Evolutionary conservation across 2,329 filamentous ascomycete species (phyloP).

Genomic region (Penicillium brevicompactum): DNA sequence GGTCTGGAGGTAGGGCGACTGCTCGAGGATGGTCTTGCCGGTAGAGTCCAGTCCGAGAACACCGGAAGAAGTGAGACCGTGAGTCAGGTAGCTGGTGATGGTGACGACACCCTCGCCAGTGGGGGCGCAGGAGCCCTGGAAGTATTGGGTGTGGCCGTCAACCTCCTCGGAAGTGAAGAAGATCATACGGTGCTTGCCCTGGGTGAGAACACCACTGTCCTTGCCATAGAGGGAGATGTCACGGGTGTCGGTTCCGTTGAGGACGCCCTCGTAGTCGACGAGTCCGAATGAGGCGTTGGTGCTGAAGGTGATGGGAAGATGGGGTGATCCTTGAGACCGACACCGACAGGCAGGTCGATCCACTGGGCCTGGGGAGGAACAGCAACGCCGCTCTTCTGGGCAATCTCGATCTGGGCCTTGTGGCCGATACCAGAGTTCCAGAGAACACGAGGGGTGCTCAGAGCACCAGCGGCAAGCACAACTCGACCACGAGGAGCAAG

Average conservation of each 20-base stretch:
- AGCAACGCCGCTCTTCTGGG: conserved; percentile 45
- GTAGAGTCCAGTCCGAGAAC: conserved; percentile 24
- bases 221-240: conserved; percentile 29
- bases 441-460: conserved; percentile 70
- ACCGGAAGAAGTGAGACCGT: conserved; percentile 30
- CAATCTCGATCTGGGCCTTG: conserved; percentile 48
- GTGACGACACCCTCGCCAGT: conserved; percentile 17
- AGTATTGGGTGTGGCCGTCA: conserved; percentile 29
- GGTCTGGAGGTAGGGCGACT: conserved; percentile 29
- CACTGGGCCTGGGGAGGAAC: conserved; percentile 48
- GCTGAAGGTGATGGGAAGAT: conserved; percentile 25
- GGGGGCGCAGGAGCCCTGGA: conserved; percentile 28
- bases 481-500: conserved; percentile 65
- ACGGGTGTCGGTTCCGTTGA: conserved; percentile 19
- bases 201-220: conserved; percentile 21
- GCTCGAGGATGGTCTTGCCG: conserved; percentile 29
- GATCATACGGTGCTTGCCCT: conserved; percentile 30
- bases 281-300: conserved; percentile 22
- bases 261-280: conserved; percentile 18
- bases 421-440: conserved; percentile 71
- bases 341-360: conserved; percentile 56
- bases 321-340: conserved; percentile 51
- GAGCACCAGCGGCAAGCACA: conserved; percentile 68
- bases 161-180: conserved; percentile 30
- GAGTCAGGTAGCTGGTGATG: conserved; percentile 31